phyloP scores from a whole-genome alignment of 176 grass and related monocot species.

The Typha latifolia region DNA sequence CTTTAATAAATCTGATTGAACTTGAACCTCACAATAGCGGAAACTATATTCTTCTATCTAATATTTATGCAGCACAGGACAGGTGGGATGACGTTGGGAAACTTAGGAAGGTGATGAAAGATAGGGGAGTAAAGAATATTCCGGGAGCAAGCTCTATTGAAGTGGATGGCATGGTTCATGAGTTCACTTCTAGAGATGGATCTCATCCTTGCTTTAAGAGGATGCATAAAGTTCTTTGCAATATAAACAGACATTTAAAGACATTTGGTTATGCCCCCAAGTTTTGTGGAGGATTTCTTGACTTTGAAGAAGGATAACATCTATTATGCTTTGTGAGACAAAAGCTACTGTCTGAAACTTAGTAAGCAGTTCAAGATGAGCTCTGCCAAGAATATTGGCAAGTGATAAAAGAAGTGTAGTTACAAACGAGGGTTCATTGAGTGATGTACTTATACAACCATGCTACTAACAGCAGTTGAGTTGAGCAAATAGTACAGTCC shows the following conservation, averaged over 20 bases:
- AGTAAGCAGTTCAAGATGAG: neutral
- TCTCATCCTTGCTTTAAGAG: slow-evolving; percentile 60
- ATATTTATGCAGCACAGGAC: slow-evolving; percentile 59
- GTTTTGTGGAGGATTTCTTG: slow-evolving; percentile 19
- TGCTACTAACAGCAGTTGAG: neutral
- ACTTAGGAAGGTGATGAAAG: slow-evolving; percentile 57
- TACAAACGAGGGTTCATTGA: neutral
- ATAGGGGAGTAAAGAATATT: slow-evolving; percentile 48
- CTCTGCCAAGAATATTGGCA: neutral
- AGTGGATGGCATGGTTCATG: slow-evolving; percentile 56
- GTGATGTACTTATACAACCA: neutral
- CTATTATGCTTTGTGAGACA: no score
- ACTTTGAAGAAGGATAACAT: slow-evolving; percentile 32
- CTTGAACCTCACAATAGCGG: slow-evolving; percentile 65
- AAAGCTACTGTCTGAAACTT: no score
- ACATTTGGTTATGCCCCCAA: slow-evolving; percentile 25
- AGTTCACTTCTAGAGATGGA: slow-evolving; percentile 73
- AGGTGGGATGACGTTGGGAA: slow-evolving; percentile 59
- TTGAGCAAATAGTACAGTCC: neutral
- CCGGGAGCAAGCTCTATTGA: slow-evolving; percentile 76
- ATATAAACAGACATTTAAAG: slow-evolving; percentile 44
- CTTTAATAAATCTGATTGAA: slow-evolving; percentile 57
- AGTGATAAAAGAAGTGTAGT: neutral
- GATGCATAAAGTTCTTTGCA: slow-evolving; percentile 42
- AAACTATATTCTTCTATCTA: slow-evolving; percentile 68